Base-by-base conservation (phyloP, 257 asterid species). In the Parsonsia alboflavescens region DNA sequence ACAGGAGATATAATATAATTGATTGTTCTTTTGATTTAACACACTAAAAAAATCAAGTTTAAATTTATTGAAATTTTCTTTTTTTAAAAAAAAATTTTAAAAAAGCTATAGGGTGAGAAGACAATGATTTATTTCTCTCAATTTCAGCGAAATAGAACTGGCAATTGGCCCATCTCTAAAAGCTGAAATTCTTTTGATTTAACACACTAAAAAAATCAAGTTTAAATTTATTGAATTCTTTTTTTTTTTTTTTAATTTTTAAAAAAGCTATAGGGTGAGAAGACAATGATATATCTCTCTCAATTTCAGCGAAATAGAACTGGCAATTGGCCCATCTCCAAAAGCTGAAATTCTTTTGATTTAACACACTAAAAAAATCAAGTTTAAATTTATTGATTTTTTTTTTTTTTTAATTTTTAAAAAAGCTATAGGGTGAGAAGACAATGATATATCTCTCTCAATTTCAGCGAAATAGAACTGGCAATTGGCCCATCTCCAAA, bases 291-390 rank as follows among this genome's bases (percentile, higher is more conserved):
- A 5, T 6, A 6, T 42, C 10, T 13, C 19, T 76, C 70, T 68
- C 52, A 28, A 45, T 42, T 75, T 67, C 49, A 68, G 62, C 10
- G 74, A 56, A 57, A 26, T 44, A 28, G 26, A 5, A 56, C 6
- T 41, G 79, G 70, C 50, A 57, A 33, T 33, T 53, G 79, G 74
- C 39, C 68, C 74, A 57, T 75, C n/a, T 30, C 4, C 69, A 11
- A 68, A 68, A 68, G 72, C 52, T 36, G 50, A 63, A 73, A 58
- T 7, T 42, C 39, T 33, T 5, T 42, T 42, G 46, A 42, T 42
- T 33, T 33, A 33, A 33, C 2, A 1, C 39, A 33, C 39, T 33
- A 42, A 42, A 42, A 42, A 42, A 42, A 50, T 13, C 19, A 19
- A 1, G 19, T 50, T 50, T 50, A 9, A 10, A 49, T 50, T 50